phyloP scores from a whole-genome alignment of 1,139 yeast genomes.

The Pichia sp. region DNA sequence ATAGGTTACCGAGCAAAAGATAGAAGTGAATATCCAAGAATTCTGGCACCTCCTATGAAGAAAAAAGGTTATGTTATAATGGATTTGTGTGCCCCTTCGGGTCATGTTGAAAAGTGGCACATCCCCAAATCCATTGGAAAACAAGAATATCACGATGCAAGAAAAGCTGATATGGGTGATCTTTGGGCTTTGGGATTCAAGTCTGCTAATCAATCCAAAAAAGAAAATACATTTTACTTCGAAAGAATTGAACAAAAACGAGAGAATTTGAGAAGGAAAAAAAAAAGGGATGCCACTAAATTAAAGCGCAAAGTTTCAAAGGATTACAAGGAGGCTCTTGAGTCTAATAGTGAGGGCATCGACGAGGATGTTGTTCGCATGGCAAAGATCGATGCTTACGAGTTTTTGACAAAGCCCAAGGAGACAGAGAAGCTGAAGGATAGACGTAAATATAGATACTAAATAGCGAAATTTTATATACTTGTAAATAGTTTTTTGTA shows the following conservation, averaged over 20 bases:
- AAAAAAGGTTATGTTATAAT: conserved; percentile 79
- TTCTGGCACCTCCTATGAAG: conserved; percentile 68
- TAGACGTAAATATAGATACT: conserved; percentile 18
- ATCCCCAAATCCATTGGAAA: conserved; percentile 76
- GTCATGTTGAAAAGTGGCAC: conserved; percentile 80
- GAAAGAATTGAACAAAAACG: conserved; percentile 30
- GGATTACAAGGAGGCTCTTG: conserved; percentile 26
- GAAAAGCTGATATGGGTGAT: conserved; percentile 83
- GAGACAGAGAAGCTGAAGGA: conserved; percentile 24
- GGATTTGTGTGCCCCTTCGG: conserved; percentile 76
- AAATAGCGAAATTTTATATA: neutral
- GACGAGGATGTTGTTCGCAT: conserved; percentile 22
- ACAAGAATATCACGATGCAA: conserved; percentile 81
- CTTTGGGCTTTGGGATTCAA: conserved; percentile 83
- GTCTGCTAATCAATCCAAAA: conserved; percentile 42
- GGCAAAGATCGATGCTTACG: conserved; percentile 29
- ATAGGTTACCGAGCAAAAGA: conserved; percentile 34
- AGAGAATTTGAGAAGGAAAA: conserved; percentile 23
- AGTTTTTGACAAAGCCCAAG: conserved; percentile 26
- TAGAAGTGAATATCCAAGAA: conserved; percentile 64
- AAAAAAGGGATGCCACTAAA: conserved; percentile 25
- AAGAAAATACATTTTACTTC: conserved; percentile 30
- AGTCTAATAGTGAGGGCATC: conserved; percentile 22
- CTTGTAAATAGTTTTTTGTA: conserved; percentile 5
- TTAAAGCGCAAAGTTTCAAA: conserved; percentile 24